Conservation (phyloP, 1,284 basidiomycete genomes). For the Coniferiporia weirii region DNA sequence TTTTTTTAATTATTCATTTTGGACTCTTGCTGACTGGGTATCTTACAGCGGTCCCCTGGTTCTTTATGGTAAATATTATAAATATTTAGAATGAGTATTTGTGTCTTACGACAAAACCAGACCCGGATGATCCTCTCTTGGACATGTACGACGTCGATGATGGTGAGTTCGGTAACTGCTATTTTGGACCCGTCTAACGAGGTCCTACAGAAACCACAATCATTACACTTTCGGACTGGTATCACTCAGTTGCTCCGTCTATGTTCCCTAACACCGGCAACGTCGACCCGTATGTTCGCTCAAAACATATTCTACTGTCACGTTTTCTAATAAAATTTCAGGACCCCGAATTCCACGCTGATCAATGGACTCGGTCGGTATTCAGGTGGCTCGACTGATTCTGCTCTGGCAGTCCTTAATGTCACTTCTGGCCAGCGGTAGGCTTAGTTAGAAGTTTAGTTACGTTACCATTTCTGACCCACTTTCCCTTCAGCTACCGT, state of each 20-base stretch:
- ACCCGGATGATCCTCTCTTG: constrained; percentile 39
- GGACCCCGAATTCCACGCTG: constrained; percentile 38
- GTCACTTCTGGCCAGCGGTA: constrained; percentile 19
- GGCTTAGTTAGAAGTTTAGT: background rate
- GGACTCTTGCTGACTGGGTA: too few relatives aligned
- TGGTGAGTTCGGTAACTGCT: constrained; percentile 26
- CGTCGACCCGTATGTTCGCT: constrained; percentile 20
- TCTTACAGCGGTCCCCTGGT: background rate
- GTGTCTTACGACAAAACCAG: background rate
- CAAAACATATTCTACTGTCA: background rate
- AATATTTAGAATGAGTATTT: background rate
- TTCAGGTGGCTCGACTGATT: constrained; percentile 21
- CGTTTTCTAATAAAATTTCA: background rate
- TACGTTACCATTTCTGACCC: background rate
- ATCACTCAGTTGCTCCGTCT: constrained; percentile 23
- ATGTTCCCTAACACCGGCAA: constrained; percentile 15
- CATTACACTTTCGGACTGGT: constrained; percentile 40
- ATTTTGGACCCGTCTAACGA: background rate
- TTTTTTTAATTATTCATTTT: too few relatives aligned
- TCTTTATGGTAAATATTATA: background rate
- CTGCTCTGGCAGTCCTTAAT: constrained; percentile 26
- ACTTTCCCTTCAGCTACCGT: constrained; percentile 11
- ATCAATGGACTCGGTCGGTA: constrained; percentile 47
- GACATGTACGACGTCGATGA: constrained; percentile 41
- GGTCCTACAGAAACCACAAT: constrained; percentile 30